phyloP scores from a whole-genome alignment of 2,329 filamentous ascomycete species.

The Pseudogymnoascus sp. region DNA sequence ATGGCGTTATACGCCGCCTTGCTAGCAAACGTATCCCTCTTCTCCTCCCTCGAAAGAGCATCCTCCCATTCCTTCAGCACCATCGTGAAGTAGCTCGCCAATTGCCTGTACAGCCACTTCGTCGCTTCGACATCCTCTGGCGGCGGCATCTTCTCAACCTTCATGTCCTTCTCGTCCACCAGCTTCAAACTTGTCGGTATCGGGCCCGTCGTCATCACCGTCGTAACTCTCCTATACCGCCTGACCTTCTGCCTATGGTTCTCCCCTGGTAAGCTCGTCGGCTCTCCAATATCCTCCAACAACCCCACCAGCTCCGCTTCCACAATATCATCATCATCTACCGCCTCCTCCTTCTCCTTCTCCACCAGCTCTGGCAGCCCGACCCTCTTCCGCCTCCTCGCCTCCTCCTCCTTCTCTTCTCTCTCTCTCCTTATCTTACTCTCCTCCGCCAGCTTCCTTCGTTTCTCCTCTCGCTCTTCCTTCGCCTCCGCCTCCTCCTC shows the following conservation, averaged over 20 bases:
- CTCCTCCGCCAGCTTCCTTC: constrained; percentile 71
- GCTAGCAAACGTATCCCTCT: constrained; percentile 61
- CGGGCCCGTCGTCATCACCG: constrained; percentile 61
- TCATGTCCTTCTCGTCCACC: constrained; percentile 82
- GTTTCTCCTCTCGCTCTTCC: constrained; percentile 70
- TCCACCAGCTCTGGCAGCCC: constrained; percentile 68
- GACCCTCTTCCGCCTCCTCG: constrained; percentile 61
- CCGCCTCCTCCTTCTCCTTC: constrained; percentile 38
- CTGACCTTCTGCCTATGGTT: constrained; percentile 58
- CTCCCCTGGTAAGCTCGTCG: constrained; percentile 73
- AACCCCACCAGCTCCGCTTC: constrained; percentile 62
- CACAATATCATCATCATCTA: constrained; percentile 50
- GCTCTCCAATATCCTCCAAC: constrained; percentile 65
- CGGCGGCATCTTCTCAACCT: constrained; percentile 54
- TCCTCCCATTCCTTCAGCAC: constrained; percentile 80
- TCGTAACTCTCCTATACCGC: constrained; percentile 58
- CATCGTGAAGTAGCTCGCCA: constrained; percentile 94
- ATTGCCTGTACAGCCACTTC: constrained; percentile 71
- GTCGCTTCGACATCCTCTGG: constrained; percentile 55
- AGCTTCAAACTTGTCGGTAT: constrained; percentile 78
- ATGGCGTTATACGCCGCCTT: constrained; percentile 77
- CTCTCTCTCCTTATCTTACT: constrained; percentile 61
- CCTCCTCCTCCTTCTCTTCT: constrained; percentile 65
- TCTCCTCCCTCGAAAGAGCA: constrained; percentile 62
- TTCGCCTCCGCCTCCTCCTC: constrained; percentile 71